Conservation (phyloP, 1,139 yeast species). For the Zygotorulaspora mrakii region DNA sequence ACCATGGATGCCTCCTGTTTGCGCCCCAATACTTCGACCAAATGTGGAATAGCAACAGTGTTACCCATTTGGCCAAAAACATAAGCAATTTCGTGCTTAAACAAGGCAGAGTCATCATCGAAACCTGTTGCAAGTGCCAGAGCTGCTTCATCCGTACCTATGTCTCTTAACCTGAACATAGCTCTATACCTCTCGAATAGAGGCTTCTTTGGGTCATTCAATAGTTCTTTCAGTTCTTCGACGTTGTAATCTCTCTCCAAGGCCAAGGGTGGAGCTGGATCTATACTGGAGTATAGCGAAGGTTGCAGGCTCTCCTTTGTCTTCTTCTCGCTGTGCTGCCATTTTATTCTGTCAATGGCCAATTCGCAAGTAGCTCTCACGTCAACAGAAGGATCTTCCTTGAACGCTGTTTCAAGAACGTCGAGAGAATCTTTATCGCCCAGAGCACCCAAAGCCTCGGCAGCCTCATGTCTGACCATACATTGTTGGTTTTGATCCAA, state of each 20-base stretch:
- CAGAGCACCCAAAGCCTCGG: constrained; percentile 96
- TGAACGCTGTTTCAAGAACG: constrained; percentile 58
- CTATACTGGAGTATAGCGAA: constrained; percentile 81
- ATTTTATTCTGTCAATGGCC: constrained; percentile 89
- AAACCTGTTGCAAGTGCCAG: constrained; percentile 89
- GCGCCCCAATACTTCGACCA: constrained; percentile 75
- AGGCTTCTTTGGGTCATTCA: constrained; percentile 74
- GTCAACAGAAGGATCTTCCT: constrained; percentile 77
- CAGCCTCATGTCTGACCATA: constrained; percentile 99
- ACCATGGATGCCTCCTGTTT: constrained; percentile 93
- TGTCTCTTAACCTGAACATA: constrained; percentile 94
- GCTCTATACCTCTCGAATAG: constrained; percentile 95
- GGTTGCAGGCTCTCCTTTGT: constrained; percentile 63
- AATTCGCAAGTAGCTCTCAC: constrained; percentile 97
- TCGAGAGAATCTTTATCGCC: constrained; percentile 77
- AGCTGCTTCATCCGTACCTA: constrained; percentile 90
- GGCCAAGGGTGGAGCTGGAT: constrained; percentile 97
- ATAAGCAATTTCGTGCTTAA: constrained; percentile 96
- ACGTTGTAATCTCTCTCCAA: constrained; percentile 55
- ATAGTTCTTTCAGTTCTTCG: constrained; percentile 58
- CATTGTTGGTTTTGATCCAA: constrained; percentile 65
- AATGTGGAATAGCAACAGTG: constrained; percentile 86
- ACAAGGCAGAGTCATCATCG: constrained; percentile 83
- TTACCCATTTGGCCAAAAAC: constrained; percentile 96
- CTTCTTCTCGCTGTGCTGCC: constrained; percentile 74